These are phyloP conservation scores for Phytopythium litorale DNA, from an alignment of 352 stramenopile species.

Conservation along the genomic window DNA sequence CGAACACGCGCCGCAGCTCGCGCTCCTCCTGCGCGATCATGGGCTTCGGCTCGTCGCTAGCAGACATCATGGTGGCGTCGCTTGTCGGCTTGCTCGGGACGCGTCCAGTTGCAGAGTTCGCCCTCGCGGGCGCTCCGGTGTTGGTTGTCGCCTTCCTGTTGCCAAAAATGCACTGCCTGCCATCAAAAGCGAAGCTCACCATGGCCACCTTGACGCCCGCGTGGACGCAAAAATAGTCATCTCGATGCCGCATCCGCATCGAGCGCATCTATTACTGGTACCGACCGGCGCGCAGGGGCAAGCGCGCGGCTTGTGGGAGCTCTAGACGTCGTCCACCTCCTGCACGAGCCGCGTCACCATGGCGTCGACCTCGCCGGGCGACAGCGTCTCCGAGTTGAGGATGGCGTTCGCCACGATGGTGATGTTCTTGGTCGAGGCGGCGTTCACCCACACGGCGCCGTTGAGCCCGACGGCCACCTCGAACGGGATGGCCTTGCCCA, in stretches of 20 bases:
- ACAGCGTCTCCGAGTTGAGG: constrained; percentile 88
- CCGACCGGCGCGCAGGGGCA: background rate
- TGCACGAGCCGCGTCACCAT: constrained; percentile 78
- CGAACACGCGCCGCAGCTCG: constrained; percentile 93
- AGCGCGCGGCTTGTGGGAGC: background rate
- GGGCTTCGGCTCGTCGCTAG: constrained; percentile 67
- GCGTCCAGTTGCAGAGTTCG: constrained; percentile 8
- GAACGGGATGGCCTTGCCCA: constrained; percentile 88
- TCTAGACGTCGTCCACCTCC: constrained; percentile 40
- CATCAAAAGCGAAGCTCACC: background rate
- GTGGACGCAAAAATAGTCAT: constrained; percentile 1
- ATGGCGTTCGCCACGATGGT: constrained; percentile 87
- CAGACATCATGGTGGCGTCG: constrained; percentile 55
- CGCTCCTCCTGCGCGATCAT: constrained; percentile 95
- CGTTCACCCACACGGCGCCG: constrained; percentile 95
- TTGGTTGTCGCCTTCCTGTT: background rate
- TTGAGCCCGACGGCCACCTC: constrained; percentile 96
- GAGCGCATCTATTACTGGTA: constrained; percentile 7
- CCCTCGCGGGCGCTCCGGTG: background rate
- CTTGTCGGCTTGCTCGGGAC: background rate
- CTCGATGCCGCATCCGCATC: background rate
- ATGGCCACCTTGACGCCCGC: too few relatives aligned
- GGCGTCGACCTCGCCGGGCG: constrained; percentile 55
- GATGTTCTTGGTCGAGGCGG: constrained; percentile 75
- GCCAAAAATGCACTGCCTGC: background rate